A percentile compares a stretch with the other conserved stretches of the same genome.
Conservation (phyloP, 305 asterid genomes). For the Fraxinus platypoda region DNA sequence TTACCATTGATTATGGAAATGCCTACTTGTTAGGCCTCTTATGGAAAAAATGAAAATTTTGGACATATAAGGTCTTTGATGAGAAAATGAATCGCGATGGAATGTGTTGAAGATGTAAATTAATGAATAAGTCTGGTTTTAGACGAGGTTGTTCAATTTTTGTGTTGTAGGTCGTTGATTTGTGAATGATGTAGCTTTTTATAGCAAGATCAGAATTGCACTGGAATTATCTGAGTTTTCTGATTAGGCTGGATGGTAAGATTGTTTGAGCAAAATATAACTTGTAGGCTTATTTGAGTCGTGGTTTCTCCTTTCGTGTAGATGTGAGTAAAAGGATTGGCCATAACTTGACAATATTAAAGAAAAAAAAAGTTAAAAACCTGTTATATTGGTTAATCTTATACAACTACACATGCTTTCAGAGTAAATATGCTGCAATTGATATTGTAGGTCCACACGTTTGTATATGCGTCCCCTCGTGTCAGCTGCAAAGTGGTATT, state of each 20-base stretch:
- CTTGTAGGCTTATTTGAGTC: background rate
- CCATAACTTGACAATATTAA: background rate
- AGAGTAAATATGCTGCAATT: background rate
- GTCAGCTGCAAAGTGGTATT: background rate
- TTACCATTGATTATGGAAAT: background rate
- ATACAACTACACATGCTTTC: background rate
- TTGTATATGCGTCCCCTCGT: background rate
- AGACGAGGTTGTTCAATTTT: background rate
- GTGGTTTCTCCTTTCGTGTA: background rate
- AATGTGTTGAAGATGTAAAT: background rate
- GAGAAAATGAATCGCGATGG: background rate
- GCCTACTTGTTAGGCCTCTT: background rate
- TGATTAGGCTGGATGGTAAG: background rate
- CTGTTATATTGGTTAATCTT: background rate
- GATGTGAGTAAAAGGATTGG: background rate
- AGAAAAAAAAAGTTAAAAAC: background rate
- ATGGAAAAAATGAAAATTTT: background rate
- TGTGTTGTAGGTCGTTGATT: slow-evolving; percentile 1
- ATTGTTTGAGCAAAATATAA: background rate
- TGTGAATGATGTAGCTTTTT: slow-evolving; percentile 21
- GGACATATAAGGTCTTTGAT: background rate
- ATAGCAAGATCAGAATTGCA: slow-evolving; percentile 7
- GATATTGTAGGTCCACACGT: background rate
- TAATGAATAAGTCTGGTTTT: background rate
- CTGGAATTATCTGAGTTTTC: slow-evolving; percentile 17